Base-by-base conservation (phyloP, 2,329 filamentous ascomycete species). In the Aspergillus nomiae region DNA sequence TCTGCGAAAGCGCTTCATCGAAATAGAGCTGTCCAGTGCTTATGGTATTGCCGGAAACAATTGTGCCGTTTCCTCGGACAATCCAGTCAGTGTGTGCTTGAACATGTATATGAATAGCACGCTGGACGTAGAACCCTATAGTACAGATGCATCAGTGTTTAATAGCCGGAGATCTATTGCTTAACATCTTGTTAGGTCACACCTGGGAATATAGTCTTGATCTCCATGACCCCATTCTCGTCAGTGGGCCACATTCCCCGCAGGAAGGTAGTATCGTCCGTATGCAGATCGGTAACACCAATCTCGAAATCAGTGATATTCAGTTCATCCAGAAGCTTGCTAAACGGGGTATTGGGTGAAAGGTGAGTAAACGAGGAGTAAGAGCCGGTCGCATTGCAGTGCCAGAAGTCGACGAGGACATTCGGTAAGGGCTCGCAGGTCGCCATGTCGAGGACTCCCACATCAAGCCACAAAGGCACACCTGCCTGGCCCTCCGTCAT, bases 61-160 rank as follows among this genome's bases (percentile, higher is more conserved):
- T 73, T 1, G 74, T 75, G 50, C 70, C 64, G 54, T 77, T 71
- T 7, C 30, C 62, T 7, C 63, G 66, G 14, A 76, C n/a, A 3
- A 60, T 59, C 67, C 66, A 70, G 61, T 72, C 67, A 50, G 66
- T 73, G 56, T 84, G 81, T 0, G 79, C 76, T 63, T 81, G 74
- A 53, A 82, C 72, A 67, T 85, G 83, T 65, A 83, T 82, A 71
- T 84, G 83, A 16, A 74, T 76, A 1, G 82, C 72, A 12, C 82
- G 78, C 1, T 77, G 73, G 4, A 71, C 60, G 58, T 81, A 82
- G 68, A 81, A 80, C 21, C 80, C 79, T 70, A 28, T 11, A 65
- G 9, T 36, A 36, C 19, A 58, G 4, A 24, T 28, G 19, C 1
- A 48, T 46, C 14, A 58, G 56, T 21, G 16, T 36, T 46, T 50